These are phyloP conservation scores for Aspergillus cavernicola DNA, from an alignment of 495 filamentous ascomycete genomes.

Conservation along the genomic window DNA sequence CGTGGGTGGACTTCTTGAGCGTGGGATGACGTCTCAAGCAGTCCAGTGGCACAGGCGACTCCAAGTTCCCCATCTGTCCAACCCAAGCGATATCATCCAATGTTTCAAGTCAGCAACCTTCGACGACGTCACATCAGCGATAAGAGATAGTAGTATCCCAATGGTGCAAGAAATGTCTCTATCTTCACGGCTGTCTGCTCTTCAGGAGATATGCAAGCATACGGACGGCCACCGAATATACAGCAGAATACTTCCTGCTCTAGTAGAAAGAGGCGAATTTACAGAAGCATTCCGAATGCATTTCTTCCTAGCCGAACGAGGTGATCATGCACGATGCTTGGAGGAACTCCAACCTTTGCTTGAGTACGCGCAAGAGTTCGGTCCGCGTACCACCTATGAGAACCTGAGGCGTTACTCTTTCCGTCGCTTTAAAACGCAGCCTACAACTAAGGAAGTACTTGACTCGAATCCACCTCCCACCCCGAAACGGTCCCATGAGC, in stretches of 20 bases:
- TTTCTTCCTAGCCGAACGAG: conserved; percentile 37
- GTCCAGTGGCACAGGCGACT: conserved; percentile 48
- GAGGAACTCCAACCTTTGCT: conserved; percentile 41
- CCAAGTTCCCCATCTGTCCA: conserved; percentile 27
- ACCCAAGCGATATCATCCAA: conserved; percentile 33
- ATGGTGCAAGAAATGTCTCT: conserved; percentile 6
- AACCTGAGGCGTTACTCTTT: conserved; percentile 21
- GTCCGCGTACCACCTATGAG: conserved; percentile 19
- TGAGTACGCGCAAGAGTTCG: conserved; percentile 34
- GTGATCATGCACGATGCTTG: conserved; percentile 47
- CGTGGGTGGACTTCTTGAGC: conserved; percentile 44
- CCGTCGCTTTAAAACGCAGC: not conserved
- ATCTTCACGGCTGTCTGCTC: conserved; percentile 31
- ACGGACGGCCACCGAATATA: conserved; percentile 52
- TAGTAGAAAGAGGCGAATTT: conserved; percentile 47
- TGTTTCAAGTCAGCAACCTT: conserved; percentile 30
- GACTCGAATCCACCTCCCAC: not conserved
- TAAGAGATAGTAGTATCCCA: not conserved
- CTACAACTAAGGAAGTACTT: not conserved
- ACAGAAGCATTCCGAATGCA: conserved; percentile 60
- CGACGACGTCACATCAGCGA: not conserved
- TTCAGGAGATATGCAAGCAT: conserved; percentile 47
- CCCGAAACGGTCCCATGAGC: too few species aligned
- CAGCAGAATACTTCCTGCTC: conserved; percentile 52
- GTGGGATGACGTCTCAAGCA: conserved; percentile 30